Evolutionary conservation across 2,329 filamentous ascomycete species (phyloP).

Genomic region (Penicillium sp.): DNA sequence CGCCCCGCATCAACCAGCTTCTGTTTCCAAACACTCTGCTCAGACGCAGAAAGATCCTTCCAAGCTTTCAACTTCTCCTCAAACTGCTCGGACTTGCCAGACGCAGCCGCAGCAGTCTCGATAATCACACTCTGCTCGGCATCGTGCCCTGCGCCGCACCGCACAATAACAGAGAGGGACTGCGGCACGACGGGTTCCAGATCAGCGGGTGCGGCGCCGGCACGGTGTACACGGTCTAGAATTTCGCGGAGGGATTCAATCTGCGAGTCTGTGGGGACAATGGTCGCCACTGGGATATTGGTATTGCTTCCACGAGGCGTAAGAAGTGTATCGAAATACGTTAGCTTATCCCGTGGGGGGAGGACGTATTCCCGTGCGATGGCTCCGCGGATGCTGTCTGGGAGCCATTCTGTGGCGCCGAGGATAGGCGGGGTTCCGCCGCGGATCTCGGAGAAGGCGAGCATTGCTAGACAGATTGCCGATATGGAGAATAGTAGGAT

Average conservation of each 20-base stretch:
- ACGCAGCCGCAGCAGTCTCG: slow-evolving; percentile 17
- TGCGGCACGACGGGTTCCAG: slow-evolving; percentile 12
- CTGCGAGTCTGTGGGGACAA: slow-evolving; percentile 13
- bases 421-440: slow-evolving; percentile 58
- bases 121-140: slow-evolving; percentile 25
- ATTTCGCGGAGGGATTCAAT: slow-evolving; percentile 27
- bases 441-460: slow-evolving; percentile 60
- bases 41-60: slow-evolving; percentile 65
- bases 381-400: slow-evolving; percentile 47
- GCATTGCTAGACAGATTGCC: slow-evolving; percentile 61
- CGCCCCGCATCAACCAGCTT: slow-evolving; percentile 68
- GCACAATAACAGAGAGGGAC: slow-evolving; percentile 24
- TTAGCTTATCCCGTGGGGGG: slow-evolving; percentile 17
- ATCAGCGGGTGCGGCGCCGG: slow-evolving; percentile 21
- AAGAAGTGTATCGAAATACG: slow-evolving; percentile 18
- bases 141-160: slow-evolving; percentile 15
- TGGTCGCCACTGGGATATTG: neutral
- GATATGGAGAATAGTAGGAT: slow-evolving; percentile 62
- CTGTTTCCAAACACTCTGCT: slow-evolving; percentile 67
- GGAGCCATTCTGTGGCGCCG: slow-evolving; percentile 56
- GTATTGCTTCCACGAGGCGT: neutral
- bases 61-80: slow-evolving; percentile 49
- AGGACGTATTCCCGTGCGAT: slow-evolving; percentile 42
- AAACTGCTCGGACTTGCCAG: slow-evolving; percentile 1
- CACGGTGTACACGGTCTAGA: slow-evolving; percentile 26